phyloP scores from a whole-genome alignment of 2,329 filamentous ascomycete genomes.

The Torrubiella hemipterigena region DNA sequence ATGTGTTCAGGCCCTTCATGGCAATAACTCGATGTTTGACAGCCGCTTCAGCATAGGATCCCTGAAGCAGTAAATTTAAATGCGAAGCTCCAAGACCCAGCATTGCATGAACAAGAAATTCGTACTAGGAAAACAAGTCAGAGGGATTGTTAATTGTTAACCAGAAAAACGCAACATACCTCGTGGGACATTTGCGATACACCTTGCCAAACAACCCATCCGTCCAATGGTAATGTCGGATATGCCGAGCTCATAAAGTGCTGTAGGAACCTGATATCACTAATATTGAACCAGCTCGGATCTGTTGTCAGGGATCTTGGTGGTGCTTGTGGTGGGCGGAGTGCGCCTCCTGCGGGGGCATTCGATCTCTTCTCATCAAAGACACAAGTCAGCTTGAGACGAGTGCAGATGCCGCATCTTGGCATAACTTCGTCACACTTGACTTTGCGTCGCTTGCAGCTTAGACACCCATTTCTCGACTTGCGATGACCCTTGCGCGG shows the following conservation, averaged over 20 bases:
- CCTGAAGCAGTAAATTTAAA: slow-evolving; percentile 15
- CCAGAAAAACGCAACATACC: too few species aligned
- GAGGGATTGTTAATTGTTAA: too few species aligned
- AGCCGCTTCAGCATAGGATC: slow-evolving; percentile 14
- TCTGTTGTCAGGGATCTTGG: slow-evolving; percentile 9
- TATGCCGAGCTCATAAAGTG: slow-evolving; percentile 36
- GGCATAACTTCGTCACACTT: slow-evolving; percentile 28
- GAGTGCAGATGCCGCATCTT: slow-evolving; percentile 20
- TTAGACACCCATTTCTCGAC: slow-evolving; percentile 19
- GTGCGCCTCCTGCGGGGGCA: slow-evolving; percentile 3
- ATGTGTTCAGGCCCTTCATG: slow-evolving; percentile 21
- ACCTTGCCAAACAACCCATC: slow-evolving; percentile 22
- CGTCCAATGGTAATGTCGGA: slow-evolving; percentile 24
- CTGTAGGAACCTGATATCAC: slow-evolving; percentile 39
- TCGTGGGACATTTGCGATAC: slow-evolving; percentile 24
- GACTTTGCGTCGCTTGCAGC: slow-evolving; percentile 26
- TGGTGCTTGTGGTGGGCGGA: neutral
- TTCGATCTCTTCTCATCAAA: slow-evolving; percentile 12
- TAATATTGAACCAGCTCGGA: slow-evolving; percentile 20
- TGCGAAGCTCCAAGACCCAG: slow-evolving; percentile 27
- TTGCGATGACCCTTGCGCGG: slow-evolving; percentile 23
- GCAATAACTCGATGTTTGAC: slow-evolving; percentile 23
- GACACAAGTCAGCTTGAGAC: slow-evolving; percentile 22
- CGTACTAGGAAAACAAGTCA: too few species aligned
- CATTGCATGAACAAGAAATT: slow-evolving; percentile 29